A percentile compares a stretch with the other conserved stretches of the same genome.
Conservation (phyloP, 495 filamentous ascomycete genomes). For the Tricharina praecox region DNA sequence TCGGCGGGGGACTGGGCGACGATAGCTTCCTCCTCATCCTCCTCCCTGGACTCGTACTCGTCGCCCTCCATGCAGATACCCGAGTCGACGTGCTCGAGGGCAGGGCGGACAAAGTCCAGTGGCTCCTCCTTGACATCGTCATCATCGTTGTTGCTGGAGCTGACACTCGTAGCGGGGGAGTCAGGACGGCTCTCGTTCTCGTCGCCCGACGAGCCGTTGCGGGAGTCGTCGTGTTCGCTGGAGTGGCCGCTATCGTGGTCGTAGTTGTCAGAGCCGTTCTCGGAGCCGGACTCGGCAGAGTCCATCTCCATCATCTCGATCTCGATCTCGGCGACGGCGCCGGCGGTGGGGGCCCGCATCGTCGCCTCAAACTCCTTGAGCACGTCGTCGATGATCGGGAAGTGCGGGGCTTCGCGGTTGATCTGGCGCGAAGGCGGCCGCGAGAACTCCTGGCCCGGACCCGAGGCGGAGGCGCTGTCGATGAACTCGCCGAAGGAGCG, state of each 20-base stretch:
- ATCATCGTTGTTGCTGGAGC: conserved; percentile 3
- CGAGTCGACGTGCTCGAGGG: not conserved
- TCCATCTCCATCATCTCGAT: no score
- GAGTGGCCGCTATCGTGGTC: not conserved
- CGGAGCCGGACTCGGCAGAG: no score
- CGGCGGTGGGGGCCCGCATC: not conserved
- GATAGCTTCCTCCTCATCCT: not conserved
- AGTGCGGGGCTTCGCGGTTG: not conserved
- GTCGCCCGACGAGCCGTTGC: not conserved
- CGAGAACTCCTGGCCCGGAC: not conserved
- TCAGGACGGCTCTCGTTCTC: not conserved
- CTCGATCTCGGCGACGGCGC: not conserved
- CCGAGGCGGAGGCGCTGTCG: not conserved
- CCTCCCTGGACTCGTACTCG: not conserved
- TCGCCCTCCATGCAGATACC: not conserved
- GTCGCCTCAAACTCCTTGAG: not conserved
- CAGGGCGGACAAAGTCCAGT: not conserved
- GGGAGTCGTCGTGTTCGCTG: not conserved
- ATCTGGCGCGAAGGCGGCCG: not conserved
- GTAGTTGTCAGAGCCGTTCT: not conserved
- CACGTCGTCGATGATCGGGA: conserved; percentile 5
- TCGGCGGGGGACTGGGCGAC: not conserved
- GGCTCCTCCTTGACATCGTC: not conserved
- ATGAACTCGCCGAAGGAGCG: not conserved
- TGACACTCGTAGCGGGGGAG: conserved; percentile 3